Evolutionary conservation across 208 protist genomes (phyloP).

Genomic region (Trichomonas tenax): DNA sequence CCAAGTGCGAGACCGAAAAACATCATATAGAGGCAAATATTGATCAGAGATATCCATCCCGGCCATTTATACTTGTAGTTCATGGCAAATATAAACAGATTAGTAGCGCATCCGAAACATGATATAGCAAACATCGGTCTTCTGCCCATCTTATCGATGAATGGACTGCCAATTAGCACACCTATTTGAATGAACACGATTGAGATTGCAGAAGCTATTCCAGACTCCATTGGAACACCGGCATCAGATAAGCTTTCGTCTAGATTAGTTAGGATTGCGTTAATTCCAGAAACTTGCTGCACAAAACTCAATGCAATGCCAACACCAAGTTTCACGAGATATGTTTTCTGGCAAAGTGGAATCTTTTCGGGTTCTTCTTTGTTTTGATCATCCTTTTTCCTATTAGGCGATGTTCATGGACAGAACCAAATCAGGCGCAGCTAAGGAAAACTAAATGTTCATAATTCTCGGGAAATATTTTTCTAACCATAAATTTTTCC

Average conservation of each 20-base stretch:
- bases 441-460: no score
- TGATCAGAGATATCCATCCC: neutral
- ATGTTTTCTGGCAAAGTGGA: neutral
- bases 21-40: neutral
- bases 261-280: constrained; percentile 23
- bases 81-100: neutral
- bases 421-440: no score
- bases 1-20: constrained; percentile 5
- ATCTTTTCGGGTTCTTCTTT: neutral
- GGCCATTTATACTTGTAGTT: neutral
- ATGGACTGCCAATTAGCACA: neutral
- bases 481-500: no score
- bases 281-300: constrained; percentile 24
- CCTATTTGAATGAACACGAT: neutral
- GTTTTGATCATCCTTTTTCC: neutral
- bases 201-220: neutral
- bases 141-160: constrained; percentile 1
- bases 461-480: no score
- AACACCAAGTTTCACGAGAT: neutral
- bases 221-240: neutral
- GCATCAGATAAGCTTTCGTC: neutral
- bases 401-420: no score
- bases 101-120: neutral
- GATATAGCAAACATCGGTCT: neutral
- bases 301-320: neutral